These are phyloP conservation scores for Acanthamoeba divionensis DNA, from an alignment of 208 protist species.

Conservation along the genomic window DNA sequence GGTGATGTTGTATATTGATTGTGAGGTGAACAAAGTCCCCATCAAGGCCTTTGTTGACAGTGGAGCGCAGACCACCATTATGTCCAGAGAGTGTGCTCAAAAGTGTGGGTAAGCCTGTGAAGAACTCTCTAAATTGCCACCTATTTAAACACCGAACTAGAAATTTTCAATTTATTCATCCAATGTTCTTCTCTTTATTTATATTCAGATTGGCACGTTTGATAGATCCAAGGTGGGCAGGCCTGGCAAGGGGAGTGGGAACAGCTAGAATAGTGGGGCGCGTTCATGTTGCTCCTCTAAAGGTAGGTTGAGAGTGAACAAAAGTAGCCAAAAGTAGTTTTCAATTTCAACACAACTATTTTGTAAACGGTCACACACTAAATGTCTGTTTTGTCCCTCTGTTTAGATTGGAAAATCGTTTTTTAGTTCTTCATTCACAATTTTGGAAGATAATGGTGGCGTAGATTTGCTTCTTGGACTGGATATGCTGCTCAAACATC, in stretches of 20 bases:
- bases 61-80: conserved; percentile 81
- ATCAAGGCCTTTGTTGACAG: conserved; percentile 94
- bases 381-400: too few species aligned
- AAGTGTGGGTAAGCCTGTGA: conserved; percentile 74
- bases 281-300: conserved; percentile 86
- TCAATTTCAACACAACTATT: not conserved
- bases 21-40: conserved; percentile 85
- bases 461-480: conserved; percentile 93
- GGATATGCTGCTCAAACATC: conserved; percentile 89
- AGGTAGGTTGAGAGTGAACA: conserved; percentile 39
- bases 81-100: conserved; percentile 84
- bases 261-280: conserved; percentile 87
- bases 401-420: conserved; percentile 76
- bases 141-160: not conserved
- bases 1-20: conserved; percentile 91
- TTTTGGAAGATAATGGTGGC: conserved; percentile 84
- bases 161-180: not conserved
- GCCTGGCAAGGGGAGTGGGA: conserved; percentile 89
- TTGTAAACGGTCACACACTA: not conserved
- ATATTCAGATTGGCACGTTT: conserved; percentile 80
- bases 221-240: conserved; percentile 85
- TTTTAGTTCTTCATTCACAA: conserved; percentile 85
- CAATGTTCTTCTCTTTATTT: not conserved
- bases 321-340: not conserved
- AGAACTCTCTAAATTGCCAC: not conserved